phyloP scores from a whole-genome alignment of 2,329 filamentous ascomycete species.

The Colletotrichum gloeosporioides region DNA sequence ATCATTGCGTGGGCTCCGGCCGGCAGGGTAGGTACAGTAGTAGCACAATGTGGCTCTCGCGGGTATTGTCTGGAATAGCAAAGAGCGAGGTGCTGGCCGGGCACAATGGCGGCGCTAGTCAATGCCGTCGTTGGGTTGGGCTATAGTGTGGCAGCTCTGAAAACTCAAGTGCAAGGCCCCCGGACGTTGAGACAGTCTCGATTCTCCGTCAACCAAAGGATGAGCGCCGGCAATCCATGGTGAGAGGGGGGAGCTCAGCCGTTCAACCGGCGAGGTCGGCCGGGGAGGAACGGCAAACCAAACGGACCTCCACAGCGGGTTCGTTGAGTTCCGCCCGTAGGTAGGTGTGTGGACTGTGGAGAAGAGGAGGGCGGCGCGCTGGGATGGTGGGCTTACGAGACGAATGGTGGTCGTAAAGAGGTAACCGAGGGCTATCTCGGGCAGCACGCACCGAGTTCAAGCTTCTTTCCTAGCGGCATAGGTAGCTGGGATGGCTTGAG shows the following conservation, averaged over 20 bases:
- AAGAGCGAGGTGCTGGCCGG: not conserved
- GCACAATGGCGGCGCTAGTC: not conserved
- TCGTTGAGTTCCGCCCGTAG: constrained; percentile 9
- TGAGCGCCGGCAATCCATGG: not conserved
- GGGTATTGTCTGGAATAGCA: not conserved
- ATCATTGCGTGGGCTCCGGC: not conserved
- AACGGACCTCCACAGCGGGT: constrained; percentile 20
- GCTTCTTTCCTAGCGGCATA: constrained; percentile 17
- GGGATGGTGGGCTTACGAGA: not conserved
- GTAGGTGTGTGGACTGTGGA: constrained; percentile 3
- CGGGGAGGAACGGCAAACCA: constrained; percentile 13
- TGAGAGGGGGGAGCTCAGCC: constrained; percentile 13
- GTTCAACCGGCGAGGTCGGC: constrained; percentile 8
- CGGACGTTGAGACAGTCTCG: constrained; percentile 9
- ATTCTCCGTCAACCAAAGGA: not conserved
- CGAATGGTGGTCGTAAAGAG: not conserved
- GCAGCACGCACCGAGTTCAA: constrained; percentile 1
- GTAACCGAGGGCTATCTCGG: not conserved
- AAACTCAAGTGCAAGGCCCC: not conserved
- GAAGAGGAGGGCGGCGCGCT: not conserved
- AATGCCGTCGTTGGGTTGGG: not conserved
- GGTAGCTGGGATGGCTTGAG: not conserved
- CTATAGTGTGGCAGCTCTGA: not conserved
- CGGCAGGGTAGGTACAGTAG: not conserved
- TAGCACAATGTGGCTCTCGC: not conserved